phyloP scores from a whole-genome alignment of 2,329 filamentous ascomycete genomes.

The Aspergillus sp. region DNA sequence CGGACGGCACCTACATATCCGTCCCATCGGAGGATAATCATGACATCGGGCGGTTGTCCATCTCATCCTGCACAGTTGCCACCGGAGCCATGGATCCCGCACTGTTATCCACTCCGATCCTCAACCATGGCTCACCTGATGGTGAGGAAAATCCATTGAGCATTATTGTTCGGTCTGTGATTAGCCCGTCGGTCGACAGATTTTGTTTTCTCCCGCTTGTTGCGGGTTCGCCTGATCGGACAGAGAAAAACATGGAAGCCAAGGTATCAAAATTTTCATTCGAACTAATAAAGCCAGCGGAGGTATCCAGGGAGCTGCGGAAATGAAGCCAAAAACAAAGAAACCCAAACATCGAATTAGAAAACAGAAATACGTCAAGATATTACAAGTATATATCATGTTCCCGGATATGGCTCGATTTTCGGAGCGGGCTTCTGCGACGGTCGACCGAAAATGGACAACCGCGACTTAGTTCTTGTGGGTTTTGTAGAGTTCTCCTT shows the following conservation, averaged over 20 bases:
- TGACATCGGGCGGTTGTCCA: background rate
- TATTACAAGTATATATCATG: constrained; percentile 16
- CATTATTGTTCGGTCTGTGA: background rate
- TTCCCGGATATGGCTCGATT: constrained; percentile 36
- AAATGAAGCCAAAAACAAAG: background rate
- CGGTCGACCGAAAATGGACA: constrained; percentile 28
- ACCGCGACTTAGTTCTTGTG: constrained; percentile 28
- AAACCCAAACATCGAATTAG: background rate
- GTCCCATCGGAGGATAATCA: background rate
- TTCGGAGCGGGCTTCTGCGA: constrained; percentile 18
- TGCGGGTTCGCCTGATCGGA: background rate
- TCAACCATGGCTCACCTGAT: constrained; percentile 13
- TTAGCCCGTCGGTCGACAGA: background rate
- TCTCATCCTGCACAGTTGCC: constrained; percentile 6
- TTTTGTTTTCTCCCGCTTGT: background rate
- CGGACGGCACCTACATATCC: background rate
- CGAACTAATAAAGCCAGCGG: background rate
- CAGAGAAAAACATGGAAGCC: background rate
- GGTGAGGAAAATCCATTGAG: constrained; percentile 3
- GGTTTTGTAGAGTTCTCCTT: constrained; percentile 17
- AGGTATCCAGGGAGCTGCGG: background rate
- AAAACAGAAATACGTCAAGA: background rate
- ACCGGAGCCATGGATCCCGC: constrained; percentile 11
- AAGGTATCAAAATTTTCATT: constrained; percentile 1
- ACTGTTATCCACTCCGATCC: constrained; percentile 7